These are phyloP conservation scores for Mycena pura DNA, from an alignment of 768 basidiomycete species.

Conservation along the genomic window DNA sequence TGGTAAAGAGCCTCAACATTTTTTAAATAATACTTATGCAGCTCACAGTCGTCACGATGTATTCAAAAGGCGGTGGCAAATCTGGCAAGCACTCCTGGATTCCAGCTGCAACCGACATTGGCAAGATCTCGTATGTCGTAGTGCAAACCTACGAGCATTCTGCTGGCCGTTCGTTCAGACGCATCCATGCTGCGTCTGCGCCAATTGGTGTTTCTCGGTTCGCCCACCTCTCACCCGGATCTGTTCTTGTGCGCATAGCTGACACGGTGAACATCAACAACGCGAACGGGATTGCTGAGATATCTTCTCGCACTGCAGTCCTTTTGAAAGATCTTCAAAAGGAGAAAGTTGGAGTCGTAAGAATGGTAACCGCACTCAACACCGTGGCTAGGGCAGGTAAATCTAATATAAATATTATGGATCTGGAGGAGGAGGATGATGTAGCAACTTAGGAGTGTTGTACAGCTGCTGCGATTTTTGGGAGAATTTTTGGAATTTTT, in stretches of 20 bases:
- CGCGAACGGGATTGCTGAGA: too few relatives aligned
- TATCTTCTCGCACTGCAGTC: background rate
- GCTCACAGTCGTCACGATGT: background rate
- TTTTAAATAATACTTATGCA: too few relatives aligned
- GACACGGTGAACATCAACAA: too few relatives aligned
- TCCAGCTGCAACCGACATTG: background rate
- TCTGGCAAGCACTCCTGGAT: background rate
- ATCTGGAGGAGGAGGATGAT: background rate
- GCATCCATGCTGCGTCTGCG: background rate
- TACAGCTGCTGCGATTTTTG: too few relatives aligned
- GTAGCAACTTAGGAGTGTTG: too few relatives aligned
- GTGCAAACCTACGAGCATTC: background rate
- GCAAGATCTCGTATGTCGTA: background rate
- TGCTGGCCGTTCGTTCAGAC: background rate
- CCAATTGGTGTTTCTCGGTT: background rate
- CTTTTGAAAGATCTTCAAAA: background rate
- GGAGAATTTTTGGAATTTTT: too few relatives aligned
- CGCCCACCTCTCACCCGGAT: background rate
- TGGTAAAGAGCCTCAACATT: too few relatives aligned
- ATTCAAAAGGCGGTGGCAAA: background rate
- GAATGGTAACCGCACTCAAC: background rate
- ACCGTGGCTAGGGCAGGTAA: background rate
- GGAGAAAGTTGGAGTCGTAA: background rate
- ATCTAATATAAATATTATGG: background rate
- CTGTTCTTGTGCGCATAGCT: too few relatives aligned